Evolutionary conservation across 176 grass and related monocot genomes (phyloP), one percentile per base, ranked within the genome.

Genomic region (Raddia guianensis): DNA sequence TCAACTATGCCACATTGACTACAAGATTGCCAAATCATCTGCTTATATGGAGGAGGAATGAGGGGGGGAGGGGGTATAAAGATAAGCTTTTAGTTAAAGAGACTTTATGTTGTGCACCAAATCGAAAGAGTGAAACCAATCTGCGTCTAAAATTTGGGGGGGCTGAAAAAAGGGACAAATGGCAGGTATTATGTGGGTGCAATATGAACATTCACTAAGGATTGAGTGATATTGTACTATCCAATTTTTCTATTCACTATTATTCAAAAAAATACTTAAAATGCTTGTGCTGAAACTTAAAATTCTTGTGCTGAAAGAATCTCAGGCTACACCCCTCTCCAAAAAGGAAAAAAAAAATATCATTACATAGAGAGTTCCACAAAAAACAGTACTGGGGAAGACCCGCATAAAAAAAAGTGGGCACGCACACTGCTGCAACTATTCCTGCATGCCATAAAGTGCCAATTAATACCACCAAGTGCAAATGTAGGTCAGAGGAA

Each of bases 311-410:
- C 74, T 51, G 54, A 33, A 12, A 84, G 32, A 71, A 46, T 53
- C n/a, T 66, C 64, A 70, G 27, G 27, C 2, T 40, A 40, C 37
- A 40, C 37, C 37, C 37, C 37, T 40, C 37, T 40, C 37, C 37
- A 40, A 40, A 40, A 40, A 40, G 1, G 37, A 40, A 40, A 40
- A 40, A n/a, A n/a, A 40, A 40, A 40, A 3, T 40, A 2, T 40
- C 37, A 76, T 76, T 58, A 68, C 40, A n/a, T 6, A 62, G 46
- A 19, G 18, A 8, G 83, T 89, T 85, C 66, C 62, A 63, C 69
- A 7, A 46, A 7, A 40, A 67, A 58, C 12, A 13, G 21, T 33
- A 37, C 16, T 13, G 33, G 43, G 71, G 10, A 81, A 16, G 44
- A 49, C 55, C 12, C 53, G 5, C 16, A 74, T 68, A 18, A 32